Percentiles rank a stretch among this genome's conserved stretches.
These are phyloP conservation scores for Oryza meyeriana DNA, from an alignment of 176 grass and related monocot genomes.

Conservation along the genomic window DNA sequence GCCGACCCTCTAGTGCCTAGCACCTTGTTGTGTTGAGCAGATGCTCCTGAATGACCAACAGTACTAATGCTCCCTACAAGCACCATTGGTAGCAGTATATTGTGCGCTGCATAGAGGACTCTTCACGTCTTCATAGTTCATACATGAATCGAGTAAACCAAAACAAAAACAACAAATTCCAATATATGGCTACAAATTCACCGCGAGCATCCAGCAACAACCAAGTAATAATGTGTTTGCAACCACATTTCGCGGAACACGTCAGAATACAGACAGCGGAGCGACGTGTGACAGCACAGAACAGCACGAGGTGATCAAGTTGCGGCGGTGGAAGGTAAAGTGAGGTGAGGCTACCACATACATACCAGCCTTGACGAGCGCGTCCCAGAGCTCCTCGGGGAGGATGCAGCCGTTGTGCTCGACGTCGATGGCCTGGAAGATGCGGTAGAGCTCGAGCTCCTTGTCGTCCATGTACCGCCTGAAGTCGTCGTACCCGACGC, in stretches of 20 bases:
- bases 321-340: not conserved
- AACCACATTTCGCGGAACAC: slow-evolving; percentile 26
- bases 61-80: not conserved
- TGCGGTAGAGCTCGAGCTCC: slow-evolving; percentile 97
- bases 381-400: slow-evolving; percentile 95
- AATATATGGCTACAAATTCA: not conserved
- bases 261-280: not conserved
- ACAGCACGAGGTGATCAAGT: not conserved
- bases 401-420: slow-evolving; percentile 95
- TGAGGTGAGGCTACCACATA: not conserved
- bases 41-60: not conserved
- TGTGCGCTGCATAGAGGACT: not conserved
- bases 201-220: slow-evolving; percentile 11
- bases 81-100: not conserved
- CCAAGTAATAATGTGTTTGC: not conserved
- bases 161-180: not conserved
- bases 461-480: slow-evolving; percentile 93
- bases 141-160: slow-evolving; percentile 1
- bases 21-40: not conserved
- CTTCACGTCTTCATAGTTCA: not conserved
- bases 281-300: not conserved
- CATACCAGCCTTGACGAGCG: slow-evolving; percentile 93
- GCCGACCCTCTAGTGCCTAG: too few relatives aligned
- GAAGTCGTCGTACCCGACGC: slow-evolving; percentile 87
- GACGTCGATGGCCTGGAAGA: slow-evolving; percentile 98